Base-by-base conservation (phyloP, 192 early-diverging fungal species). In the Coemansia sp. region DNA sequence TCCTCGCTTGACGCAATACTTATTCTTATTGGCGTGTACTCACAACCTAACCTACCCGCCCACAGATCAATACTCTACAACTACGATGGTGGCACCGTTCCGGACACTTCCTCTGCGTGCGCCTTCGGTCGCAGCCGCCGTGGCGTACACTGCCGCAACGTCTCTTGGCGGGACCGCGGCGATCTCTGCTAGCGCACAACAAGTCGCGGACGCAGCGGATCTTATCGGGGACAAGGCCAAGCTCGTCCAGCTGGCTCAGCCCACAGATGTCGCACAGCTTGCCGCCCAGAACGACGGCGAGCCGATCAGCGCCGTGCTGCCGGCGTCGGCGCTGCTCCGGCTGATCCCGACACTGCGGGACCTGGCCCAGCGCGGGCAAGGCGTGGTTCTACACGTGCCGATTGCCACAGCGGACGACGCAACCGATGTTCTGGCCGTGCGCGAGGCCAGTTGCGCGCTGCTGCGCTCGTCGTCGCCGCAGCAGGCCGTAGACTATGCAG, bases 401-500 rank as follows among this genome's bases (percentile, higher is more conserved):
- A 38, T 56, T 1, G 16, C 17, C 12, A 49, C 68, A 3, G 64
- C 64, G 3, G 46, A 35, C 16, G 64, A 74, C 50, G 16, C 78
- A 44, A 49, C 83, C 23, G 65, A 82, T 40, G 76, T 90, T 29
- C 77, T 88, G 63, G 80, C 82, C 12, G 80, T 89, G 14, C 82
- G 87, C 38, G 81, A 84, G 52, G 76, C 82, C 38, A 92, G 92
- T 10, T 86, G 86, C 36, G 86, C 82, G 6, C 41, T 94, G 36
- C 54, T 96, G 41, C 79, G 80, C 38, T 93, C 91, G 25, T 60
- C 69, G 23, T 79, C 79, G 43, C 78, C 81, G 25, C 91, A 94
- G 68, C 82, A 89, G 46, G 80, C 87, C 4, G 78, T 87, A 29
- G 91, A 95, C 73, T 69, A 88, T 55, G 87, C 89, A 5, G 28